Evolutionary conservation across 345 rosid species (phyloP).

Genomic region (Eucalyptus caleyi): DNA sequence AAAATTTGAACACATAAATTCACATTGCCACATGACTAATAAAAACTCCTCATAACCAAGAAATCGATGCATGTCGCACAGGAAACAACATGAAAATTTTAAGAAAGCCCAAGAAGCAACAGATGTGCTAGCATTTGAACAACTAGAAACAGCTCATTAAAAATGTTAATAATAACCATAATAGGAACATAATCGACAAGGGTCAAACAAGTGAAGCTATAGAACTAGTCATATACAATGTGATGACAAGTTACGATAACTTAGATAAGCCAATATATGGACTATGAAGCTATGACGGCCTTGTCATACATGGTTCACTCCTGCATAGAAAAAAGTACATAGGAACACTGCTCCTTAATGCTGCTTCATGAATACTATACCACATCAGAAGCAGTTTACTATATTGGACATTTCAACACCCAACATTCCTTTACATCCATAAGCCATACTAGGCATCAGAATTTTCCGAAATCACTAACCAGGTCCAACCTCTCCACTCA

Average conservation of each 20-base stretch:
- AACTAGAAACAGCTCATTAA: neutral
- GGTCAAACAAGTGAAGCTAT: neutral
- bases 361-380: neutral
- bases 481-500: neutral
- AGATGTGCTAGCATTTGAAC: neutral
- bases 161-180: neutral
- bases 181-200: neutral
- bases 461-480: neutral
- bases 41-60: neutral
- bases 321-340: neutral
- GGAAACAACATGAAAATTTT: neutral
- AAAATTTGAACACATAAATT: neutral
- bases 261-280: neutral
- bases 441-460: neutral
- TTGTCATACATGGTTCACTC: neutral
- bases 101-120: neutral
- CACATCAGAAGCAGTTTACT: neutral
- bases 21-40: neutral
- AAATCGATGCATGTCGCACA: neutral
- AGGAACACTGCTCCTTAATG: neutral
- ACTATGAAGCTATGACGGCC: neutral
- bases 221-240: neutral
- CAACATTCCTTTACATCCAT: neutral
- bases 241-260: neutral
- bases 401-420: neutral